Conservation (phyloP, 257 asterid genomes). For the Ajuga chamaepitys region DNA sequence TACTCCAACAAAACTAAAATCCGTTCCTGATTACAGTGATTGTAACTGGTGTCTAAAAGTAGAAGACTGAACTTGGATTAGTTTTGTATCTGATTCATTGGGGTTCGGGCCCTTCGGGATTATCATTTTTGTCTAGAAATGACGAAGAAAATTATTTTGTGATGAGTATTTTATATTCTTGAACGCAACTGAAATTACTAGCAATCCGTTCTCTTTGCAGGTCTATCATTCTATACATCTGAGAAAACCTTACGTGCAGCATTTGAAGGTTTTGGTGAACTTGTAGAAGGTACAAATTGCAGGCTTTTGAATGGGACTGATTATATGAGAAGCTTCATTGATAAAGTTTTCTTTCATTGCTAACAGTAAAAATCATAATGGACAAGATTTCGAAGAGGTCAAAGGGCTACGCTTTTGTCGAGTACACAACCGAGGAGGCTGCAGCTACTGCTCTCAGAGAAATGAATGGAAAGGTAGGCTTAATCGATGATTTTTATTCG, state of each 20-base stretch:
- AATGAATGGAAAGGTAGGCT: constrained; percentile 88
- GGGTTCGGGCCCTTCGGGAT: not conserved
- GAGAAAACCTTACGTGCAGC: constrained; percentile 87
- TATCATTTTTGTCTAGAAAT: not conserved
- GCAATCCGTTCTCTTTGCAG: constrained; percentile 29
- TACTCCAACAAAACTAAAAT: not conserved
- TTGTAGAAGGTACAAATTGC: constrained; percentile 55
- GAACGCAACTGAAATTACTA: constrained; percentile 5
- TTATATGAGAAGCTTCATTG: not conserved
- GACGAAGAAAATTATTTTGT: not conserved
- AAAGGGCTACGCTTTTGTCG: constrained; percentile 82
- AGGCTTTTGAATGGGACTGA: not conserved
- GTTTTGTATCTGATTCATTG: not conserved
- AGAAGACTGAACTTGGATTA: not conserved
- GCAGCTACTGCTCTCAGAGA: constrained; percentile 72
- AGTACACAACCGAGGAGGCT: constrained; percentile 86
- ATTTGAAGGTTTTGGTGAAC: constrained; percentile 82
- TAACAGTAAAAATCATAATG: constrained; percentile 87
- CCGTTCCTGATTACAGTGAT: not conserved
- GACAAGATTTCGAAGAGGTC: constrained; percentile 97
- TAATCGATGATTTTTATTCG: not conserved
- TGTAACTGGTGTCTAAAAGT: not conserved
- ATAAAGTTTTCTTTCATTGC: not conserved
- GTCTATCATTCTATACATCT: constrained; percentile 88
- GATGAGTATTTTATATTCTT: not conserved